Evolutionary conservation across 106 monocot species (phyloP), one percentile per base, ranked within the genome.

Genomic region (Dendrobium officinale): DNA sequence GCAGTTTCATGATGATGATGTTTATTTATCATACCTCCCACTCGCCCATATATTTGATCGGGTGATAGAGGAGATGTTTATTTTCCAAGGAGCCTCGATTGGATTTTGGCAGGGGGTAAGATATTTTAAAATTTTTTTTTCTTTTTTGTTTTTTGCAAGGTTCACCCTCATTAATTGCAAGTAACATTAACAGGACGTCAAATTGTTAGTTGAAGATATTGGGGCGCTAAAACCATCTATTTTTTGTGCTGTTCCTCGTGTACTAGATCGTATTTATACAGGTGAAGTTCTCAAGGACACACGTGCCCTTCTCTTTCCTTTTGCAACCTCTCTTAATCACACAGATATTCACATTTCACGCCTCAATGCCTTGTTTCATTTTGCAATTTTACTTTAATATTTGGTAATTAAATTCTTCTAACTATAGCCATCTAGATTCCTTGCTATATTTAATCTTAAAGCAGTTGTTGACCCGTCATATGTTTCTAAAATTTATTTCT

Each of bases 51-150:
- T 92, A 29, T 97, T 97, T 85, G 97, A 97, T 86, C 90, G 97
- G 58, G 93, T 89, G 51, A 89, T 94, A 81, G 97, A 97, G 80
- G 97, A 97, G 84, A 43, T 90, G 55, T 82, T 97, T 67, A 97
- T 97, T 82, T 94, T 83, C 27, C 81, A 84, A 83, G 97, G 97
- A 29, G 92, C 90, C 29, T 92, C 92, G 49, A 94, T 97, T 82
- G 97, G 97, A 82, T 97, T 94, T 86, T 97, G 97, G 97, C 88
- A 85, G 77, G 97, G 97, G 88, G 97, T 97, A 85, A 86, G 83
- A 24, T 9, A 79, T 31, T 31, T 31, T 1, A 1, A 31, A 31
- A 1, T 29, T 29, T 73, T 66, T 13, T 51, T 33, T 31, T 31
- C 33, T 31, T 10, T 31, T 10, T 22, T 73, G 20, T 19, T 61